Evolutionary conservation across 2,329 filamentous ascomycete species (phyloP).

Genomic region (Alternaria atra): DNA sequence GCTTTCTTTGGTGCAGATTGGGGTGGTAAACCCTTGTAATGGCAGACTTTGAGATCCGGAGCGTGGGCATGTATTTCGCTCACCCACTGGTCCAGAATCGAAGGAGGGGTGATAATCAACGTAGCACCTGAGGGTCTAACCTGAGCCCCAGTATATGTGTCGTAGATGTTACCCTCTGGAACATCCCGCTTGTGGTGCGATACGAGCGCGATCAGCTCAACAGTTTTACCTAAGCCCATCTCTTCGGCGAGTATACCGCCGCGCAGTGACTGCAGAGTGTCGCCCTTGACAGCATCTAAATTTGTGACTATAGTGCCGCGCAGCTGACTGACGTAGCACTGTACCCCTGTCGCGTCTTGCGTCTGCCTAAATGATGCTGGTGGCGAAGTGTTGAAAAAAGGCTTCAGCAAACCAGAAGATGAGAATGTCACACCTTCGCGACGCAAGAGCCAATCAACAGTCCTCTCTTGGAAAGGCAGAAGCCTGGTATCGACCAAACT

Average conservation of each 20-base stretch:
- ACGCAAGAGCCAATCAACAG: constrained; percentile 73
- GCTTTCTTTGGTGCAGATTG: constrained; percentile 40
- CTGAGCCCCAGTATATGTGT: constrained; percentile 54
- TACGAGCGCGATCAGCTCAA: constrained; percentile 78
- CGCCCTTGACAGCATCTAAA: constrained; percentile 53
- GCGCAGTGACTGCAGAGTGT: constrained; percentile 50
- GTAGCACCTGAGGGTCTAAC: constrained; percentile 65
- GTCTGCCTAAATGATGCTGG: constrained; percentile 58
- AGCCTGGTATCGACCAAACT: constrained; percentile 56
- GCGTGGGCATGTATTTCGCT: constrained; percentile 67
- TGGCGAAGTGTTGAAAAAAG: constrained; percentile 21
- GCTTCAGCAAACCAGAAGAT: constrained; percentile 22
- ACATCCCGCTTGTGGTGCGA: constrained; percentile 64
- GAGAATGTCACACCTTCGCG: constrained; percentile 69
- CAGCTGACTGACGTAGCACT: constrained; percentile 68
- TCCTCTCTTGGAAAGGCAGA: constrained; percentile 76
- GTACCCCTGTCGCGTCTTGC: constrained; percentile 58
- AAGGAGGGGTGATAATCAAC: constrained; percentile 69
- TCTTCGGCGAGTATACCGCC: constrained; percentile 80
- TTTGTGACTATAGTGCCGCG: constrained; percentile 68
- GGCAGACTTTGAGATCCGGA: constrained; percentile 63
- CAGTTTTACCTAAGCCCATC: constrained; percentile 84
- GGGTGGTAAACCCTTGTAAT: constrained; percentile 63
- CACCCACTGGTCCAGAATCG: constrained; percentile 71
- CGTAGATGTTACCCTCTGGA: constrained; percentile 32